A percentile compares a stretch with the other conserved stretches of the same genome.
Conservation (phyloP, 2,329 filamentous ascomycete genomes). For the Tolypocladium tundrense region DNA sequence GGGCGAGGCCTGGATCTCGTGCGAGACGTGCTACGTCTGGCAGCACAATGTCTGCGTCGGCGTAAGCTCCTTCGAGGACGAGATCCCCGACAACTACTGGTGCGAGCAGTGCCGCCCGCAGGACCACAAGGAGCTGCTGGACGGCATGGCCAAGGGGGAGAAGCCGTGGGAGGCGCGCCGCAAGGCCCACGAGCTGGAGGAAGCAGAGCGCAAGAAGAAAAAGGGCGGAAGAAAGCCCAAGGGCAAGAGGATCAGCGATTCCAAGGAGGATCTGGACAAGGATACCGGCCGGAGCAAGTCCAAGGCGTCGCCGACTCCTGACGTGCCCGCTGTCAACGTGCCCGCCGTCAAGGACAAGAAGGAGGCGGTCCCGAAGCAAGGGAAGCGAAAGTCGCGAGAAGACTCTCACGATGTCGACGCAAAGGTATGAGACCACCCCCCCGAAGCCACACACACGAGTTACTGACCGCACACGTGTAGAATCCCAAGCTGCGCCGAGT, state of each 20-base stretch:
- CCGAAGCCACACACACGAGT: neutral
- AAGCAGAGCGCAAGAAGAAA: slow-evolving; percentile 47
- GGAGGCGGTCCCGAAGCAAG: slow-evolving; percentile 29
- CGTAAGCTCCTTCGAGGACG: slow-evolving; percentile 65
- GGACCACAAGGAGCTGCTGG: slow-evolving; percentile 71
- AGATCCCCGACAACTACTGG: slow-evolving; percentile 76
- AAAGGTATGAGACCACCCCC: slow-evolving; percentile 30
- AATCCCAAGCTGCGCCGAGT: slow-evolving; percentile 44
- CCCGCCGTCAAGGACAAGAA: slow-evolving; percentile 35
- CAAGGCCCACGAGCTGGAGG: slow-evolving; percentile 52
- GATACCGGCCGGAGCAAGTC: slow-evolving; percentile 16
- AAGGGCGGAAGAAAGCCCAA: slow-evolving; percentile 52
- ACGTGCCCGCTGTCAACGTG: slow-evolving; percentile 25
- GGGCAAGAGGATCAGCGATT: slow-evolving; percentile 56
- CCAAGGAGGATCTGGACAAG: slow-evolving; percentile 49
- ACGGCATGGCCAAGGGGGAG: slow-evolving; percentile 69
- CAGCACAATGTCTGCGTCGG: slow-evolving; percentile 97
- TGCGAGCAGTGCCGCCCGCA: slow-evolving; percentile 84
- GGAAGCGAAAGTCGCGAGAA: slow-evolving; percentile 49
- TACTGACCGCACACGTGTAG: neutral
- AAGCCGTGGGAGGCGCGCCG: slow-evolving; percentile 73
- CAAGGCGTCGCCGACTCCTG: slow-evolving; percentile 30
- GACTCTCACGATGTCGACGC: slow-evolving; percentile 41
- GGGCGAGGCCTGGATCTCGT: slow-evolving; percentile 89
- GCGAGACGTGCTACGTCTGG: slow-evolving; percentile 87